Evolutionary conservation across 306 rosid species (phyloP).

Genomic region (Coriaria nepalensis): DNA sequence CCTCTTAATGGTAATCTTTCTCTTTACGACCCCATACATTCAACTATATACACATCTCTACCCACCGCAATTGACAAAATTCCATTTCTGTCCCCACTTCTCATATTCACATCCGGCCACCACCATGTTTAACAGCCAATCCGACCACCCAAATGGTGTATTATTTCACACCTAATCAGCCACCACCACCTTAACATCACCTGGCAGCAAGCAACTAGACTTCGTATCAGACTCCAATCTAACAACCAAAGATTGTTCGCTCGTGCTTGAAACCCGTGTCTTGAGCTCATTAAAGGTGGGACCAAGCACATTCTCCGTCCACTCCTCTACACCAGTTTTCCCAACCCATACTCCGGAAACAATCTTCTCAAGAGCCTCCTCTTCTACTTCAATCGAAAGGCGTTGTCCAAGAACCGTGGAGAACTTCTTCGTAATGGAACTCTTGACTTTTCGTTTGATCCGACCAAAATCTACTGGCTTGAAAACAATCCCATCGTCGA

Average conservation of each 20-base stretch:
- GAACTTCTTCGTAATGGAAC: conserved; percentile 34
- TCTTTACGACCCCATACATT: conserved; percentile 28
- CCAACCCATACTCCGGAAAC: conserved; percentile 73
- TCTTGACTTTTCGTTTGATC: conserved; percentile 33
- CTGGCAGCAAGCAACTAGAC: conserved; percentile 42
- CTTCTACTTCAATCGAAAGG: conserved; percentile 53
- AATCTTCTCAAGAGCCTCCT: conserved; percentile 65
- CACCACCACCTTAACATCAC: conserved; percentile 38
- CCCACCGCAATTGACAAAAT: conserved; percentile 18
- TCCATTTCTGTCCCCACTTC: conserved; percentile 17
- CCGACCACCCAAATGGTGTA: too few relatives aligned
- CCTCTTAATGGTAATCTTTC: neutral
- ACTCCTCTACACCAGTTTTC: conserved; percentile 52
- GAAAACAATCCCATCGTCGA: conserved; percentile 65
- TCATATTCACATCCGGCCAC: conserved; percentile 12
- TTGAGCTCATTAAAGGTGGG: conserved; percentile 66
- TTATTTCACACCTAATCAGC: neutral
- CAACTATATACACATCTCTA: conserved; percentile 43
- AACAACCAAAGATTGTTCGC: conserved; percentile 33
- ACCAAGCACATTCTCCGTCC: conserved; percentile 58
- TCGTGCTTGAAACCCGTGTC: conserved; percentile 14
- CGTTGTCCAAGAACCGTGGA: conserved; percentile 43
- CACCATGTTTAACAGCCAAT: too few relatives aligned
- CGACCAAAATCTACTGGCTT: conserved; percentile 50
- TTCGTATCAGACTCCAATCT: conserved; percentile 56